Evolutionary conservation across 202 grass and related monocot species (phyloP), one percentile per base, ranked within the genome.

Genomic region (Dendrocalamus latiflorus): DNA sequence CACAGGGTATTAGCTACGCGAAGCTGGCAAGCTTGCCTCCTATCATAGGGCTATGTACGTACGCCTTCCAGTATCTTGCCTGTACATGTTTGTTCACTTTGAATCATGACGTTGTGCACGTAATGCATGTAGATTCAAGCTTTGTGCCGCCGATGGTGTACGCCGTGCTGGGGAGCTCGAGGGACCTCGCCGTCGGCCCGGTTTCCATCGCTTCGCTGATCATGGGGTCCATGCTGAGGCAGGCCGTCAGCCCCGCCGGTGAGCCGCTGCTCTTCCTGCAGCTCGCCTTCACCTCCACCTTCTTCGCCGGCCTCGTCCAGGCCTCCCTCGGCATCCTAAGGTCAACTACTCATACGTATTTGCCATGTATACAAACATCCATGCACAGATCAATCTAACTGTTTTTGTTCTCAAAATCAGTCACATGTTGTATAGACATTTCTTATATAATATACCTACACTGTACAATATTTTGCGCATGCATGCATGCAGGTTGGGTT

Each of bases 1-100:
- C 4, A 14, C 93, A 98, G 95, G 95, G 95, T 6, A 98, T 98
- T 41, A 98, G 95, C 91, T 98, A 98, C 75, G 95, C 95, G 17
- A 93, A 98, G 78, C 87, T 98, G 33, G 95, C 95, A 12, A 95
- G 67, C 69, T 14, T 98, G 70, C 95, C 93, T 26, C 95, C 95
- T 8, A 98, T 98, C 84, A 88, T 98, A 11, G 95, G 95, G 10
- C 89, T 98, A 1, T 97, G 94, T 97, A 84, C 77, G 94, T 71
- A 80, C 59, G 24, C 57, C 59, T 51, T 17, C n/a, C 18, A 28
- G 24, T 15, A 15, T 14, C 24, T 60, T 25, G 24, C 57, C 24
- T 60, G 57, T 74, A 55, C 33, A 16, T 57, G 20, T 25, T 24
- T 48, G 17, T 51, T 57, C 36, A 58, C 55, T 4, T 22, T 25